Percentiles rank a stretch among this genome's conserved stretches.
These are phyloP conservation scores for Skeletonema menzelii DNA, from an alignment of 108 stramenopile species.

Conservation along the genomic window DNA sequence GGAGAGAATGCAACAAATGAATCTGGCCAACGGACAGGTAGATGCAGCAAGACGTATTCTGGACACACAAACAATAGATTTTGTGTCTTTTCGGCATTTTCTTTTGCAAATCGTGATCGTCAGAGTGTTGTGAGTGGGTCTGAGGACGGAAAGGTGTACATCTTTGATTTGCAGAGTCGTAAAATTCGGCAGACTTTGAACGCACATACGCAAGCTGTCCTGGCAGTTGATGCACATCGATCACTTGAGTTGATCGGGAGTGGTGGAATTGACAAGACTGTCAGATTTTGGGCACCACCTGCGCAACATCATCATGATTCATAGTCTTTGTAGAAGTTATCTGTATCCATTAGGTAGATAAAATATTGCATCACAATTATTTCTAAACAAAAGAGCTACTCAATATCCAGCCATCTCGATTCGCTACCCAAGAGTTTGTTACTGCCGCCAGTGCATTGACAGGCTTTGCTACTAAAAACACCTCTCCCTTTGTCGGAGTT, in stretches of 20 bases:
- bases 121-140: constrained; percentile 83
- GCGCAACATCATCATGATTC: neutral
- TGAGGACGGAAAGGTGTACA: constrained; percentile 84
- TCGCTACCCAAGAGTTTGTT: constrained; percentile 60
- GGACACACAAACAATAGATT: constrained; percentile 66
- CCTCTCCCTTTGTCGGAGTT: constrained; percentile 16
- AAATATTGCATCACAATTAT: neutral
- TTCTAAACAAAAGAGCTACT: constrained; percentile 29
- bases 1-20: constrained; percentile 36
- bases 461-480: constrained; percentile 41
- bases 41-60: constrained; percentile 54
- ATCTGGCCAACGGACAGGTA: constrained; percentile 26
- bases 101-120: constrained; percentile 59
- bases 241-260: constrained; percentile 71
- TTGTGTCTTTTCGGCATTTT: constrained; percentile 75
- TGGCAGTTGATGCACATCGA: constrained; percentile 83
- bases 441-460: constrained; percentile 27
- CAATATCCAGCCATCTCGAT: constrained; percentile 31
- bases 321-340: neutral
- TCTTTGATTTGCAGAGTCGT: constrained; percentile 88
- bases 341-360: neutral
- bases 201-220: constrained; percentile 75
- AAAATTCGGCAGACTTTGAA: constrained; percentile 72
- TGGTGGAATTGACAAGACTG: constrained; percentile 84
- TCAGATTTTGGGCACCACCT: constrained; percentile 76